Conservation (phyloP, 169 alveolate species). For the Plasmodium knowlesi region DNA sequence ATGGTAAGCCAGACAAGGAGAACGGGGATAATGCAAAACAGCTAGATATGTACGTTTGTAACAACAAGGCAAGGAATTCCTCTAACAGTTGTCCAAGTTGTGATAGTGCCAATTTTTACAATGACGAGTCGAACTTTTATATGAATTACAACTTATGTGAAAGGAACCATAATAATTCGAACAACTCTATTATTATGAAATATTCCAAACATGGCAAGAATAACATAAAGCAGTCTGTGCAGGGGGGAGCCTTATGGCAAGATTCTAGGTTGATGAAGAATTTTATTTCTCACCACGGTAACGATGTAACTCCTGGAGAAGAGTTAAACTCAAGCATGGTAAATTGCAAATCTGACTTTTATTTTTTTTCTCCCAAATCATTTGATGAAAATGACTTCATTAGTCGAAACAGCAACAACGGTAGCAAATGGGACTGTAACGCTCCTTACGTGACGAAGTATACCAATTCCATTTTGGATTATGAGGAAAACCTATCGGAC, state of each 20-base stretch:
- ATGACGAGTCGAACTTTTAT: constrained; percentile 49
- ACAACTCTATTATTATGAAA: constrained; percentile 3
- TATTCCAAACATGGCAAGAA: background rate
- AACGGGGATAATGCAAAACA: constrained; percentile 3
- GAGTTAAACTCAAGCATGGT: constrained; percentile 29
- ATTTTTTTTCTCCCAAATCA: constrained; percentile 27
- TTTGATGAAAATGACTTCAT: constrained; percentile 55
- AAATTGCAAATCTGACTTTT: constrained; percentile 31
- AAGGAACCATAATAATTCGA: constrained; percentile 13
- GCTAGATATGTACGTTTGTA: background rate
- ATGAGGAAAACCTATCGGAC: constrained; percentile 42
- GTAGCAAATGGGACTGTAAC: constrained; percentile 18
- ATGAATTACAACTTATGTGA: constrained; percentile 45
- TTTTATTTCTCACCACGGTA: constrained; percentile 3
- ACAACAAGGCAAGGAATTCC: constrained; percentile 8
- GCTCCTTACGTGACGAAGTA: constrained; percentile 11
- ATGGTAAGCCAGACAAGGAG: constrained; percentile 11
- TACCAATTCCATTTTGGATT: constrained; percentile 37
- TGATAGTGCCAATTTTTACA: constrained; percentile 42
- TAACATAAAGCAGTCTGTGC: background rate
- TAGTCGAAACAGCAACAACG: background rate
- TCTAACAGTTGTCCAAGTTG: constrained; percentile 67
- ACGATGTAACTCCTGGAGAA: constrained; percentile 8
- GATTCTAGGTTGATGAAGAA: constrained; percentile 13
- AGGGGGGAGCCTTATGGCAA: constrained; percentile 39